Evolutionary conservation across 2,329 filamentous ascomycete genomes (phyloP), one percentile per base, ranked within the genome.

Genomic region (Stromatinia cepivora): DNA sequence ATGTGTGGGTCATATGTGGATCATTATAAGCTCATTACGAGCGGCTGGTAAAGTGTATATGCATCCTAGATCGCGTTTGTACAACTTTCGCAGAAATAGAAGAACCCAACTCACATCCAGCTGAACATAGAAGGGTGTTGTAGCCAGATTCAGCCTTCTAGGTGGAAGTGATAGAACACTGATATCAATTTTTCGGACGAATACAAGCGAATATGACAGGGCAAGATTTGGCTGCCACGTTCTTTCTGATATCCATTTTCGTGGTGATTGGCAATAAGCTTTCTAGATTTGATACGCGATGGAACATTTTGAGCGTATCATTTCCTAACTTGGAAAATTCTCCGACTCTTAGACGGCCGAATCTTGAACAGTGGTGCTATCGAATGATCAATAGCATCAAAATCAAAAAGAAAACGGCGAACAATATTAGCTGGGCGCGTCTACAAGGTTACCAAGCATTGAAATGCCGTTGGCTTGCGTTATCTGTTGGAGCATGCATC

Each of bases 311-410:
- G 22, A 48, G 64, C 54, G 28, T 59, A 67, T 67, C 53, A 39
- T 50, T 59, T 61, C 64, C 42, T 36, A 39, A 39, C 13, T 4
- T 13, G 25, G 53, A 22, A 22, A 50, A n/a, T 15, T 22, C 31
- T 46, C 28, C 42, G 53, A 39, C 17, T 50, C 20, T 48, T 28
- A 20, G 20, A 48, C 39, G 36, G 28, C 8, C 17, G 22, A 20
- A 28, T 31, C 52, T 67, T 53, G 46, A 20, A 67, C 22, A 31
- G 28, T 31, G 22, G 61, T 28, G 34, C n/a, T 22, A 52, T 53
- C 20, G 34, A 39, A 53, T n/a, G 34, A 54, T 54, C 48, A n/a
- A 59, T 67, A 67, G 65, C 45, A 54, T 61, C 65, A 42, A 53
- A n/a, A 17, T 1, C 31, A 22, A 31, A 28, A 22, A 39, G 10